phyloP scores from a whole-genome alignment of 2,329 filamentous ascomycete species.

The Neurospora sp. region DNA sequence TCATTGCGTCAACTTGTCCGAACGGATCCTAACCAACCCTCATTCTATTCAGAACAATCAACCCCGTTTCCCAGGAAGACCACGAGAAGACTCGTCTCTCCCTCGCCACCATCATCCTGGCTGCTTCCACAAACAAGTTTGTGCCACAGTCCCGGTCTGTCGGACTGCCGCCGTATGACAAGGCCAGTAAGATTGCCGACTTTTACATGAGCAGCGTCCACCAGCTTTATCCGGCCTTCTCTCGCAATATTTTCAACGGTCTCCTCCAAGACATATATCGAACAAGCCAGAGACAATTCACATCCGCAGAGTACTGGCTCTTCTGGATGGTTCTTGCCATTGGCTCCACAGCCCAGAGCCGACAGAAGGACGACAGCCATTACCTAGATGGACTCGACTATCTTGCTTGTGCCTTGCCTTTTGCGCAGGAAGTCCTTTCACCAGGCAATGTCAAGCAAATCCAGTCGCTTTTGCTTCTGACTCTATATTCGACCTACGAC shows the following conservation, averaged over 20 bases:
- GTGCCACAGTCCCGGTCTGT: conserved; percentile 53
- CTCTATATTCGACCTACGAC: conserved; percentile 82
- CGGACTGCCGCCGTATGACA: conserved; percentile 60
- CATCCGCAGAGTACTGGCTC: conserved; percentile 70
- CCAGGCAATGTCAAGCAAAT: conserved; percentile 80
- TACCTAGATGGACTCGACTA: conserved; percentile 47
- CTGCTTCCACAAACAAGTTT: conserved; percentile 66
- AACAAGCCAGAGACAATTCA: conserved; percentile 50
- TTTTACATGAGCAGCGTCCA: conserved; percentile 80
- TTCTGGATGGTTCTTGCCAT: conserved; percentile 86
- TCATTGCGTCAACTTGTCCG: not conserved
- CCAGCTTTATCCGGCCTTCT: conserved; percentile 70
- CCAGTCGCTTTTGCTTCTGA: conserved; percentile 75
- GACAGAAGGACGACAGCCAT: conserved; percentile 54
- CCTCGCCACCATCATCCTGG: conserved; percentile 40
- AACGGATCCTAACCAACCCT: conserved; percentile 13
- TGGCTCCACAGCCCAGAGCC: conserved; percentile 63
- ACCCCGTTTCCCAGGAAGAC: conserved; percentile 76
- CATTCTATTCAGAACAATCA: conserved; percentile 58
- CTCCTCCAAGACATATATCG: conserved; percentile 77
- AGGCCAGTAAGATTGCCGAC: conserved; percentile 60
- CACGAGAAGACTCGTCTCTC: not conserved
- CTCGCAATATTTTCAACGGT: conserved; percentile 66
- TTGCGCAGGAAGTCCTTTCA: conserved; percentile 73
- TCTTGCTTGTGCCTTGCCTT: conserved; percentile 55